phyloP scores from a whole-genome alignment of 257 asterid genomes.

The Nicotiana noctiflora region DNA sequence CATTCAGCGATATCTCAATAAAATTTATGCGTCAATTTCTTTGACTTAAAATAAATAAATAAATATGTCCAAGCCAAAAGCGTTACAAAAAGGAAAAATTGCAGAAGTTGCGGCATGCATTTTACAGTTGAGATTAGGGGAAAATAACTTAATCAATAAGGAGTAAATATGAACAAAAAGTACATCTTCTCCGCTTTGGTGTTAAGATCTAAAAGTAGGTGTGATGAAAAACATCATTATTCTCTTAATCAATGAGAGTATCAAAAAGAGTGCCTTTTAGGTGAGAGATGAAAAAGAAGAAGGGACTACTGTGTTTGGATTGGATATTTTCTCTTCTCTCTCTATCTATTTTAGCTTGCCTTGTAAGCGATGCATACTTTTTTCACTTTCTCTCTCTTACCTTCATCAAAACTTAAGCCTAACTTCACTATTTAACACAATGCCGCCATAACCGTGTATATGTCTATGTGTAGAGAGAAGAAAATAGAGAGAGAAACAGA shows the following conservation, averaged over 20 bases:
- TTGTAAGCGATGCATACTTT: conserved; percentile 55
- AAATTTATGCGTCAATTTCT: neutral
- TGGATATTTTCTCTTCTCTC: conserved; percentile 8
- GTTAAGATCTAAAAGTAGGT: conserved; percentile 7
- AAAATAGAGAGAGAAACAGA: neutral
- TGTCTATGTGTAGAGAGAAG: neutral
- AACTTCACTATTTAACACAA: conserved; percentile 2
- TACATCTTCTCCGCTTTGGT: neutral
- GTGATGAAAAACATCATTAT: conserved; percentile 3
- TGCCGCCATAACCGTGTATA: neutral
- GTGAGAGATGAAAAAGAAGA: neutral
- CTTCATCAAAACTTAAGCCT: conserved; percentile 1
- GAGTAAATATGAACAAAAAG: neutral
- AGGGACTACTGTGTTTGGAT: neutral
- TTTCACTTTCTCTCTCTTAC: neutral
- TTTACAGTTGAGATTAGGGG: neutral
- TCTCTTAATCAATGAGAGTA: neutral
- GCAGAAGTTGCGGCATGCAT: neutral
- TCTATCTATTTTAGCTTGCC: conserved; percentile 36
- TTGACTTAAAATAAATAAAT: neutral
- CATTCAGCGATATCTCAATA: neutral
- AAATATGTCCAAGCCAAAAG: neutral
- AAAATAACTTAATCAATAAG: neutral
- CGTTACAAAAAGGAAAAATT: neutral
- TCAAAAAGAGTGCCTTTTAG: conserved; percentile 10